Percentiles rank a stretch among this genome's conserved stretches.
Conservation (phyloP, 768 basidiomycete genomes). For the Termitomyces sp. region DNA sequence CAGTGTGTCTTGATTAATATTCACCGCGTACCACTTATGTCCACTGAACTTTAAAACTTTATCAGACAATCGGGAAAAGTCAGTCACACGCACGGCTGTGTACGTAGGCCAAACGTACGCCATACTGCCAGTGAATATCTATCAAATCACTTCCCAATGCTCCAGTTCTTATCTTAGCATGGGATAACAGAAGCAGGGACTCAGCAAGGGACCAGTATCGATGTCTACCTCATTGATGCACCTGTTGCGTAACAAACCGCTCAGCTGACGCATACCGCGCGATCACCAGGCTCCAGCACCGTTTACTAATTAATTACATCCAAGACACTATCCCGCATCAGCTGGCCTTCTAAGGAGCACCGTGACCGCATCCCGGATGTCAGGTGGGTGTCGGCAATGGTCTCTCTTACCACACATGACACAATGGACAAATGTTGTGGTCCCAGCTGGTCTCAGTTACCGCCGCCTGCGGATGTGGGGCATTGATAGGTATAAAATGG, state of each 20-base stretch:
- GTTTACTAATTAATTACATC: constrained; percentile 8
- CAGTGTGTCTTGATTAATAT: too few relatives aligned
- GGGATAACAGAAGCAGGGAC: neutral
- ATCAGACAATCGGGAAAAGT: too few relatives aligned
- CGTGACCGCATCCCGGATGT: constrained; percentile 10
- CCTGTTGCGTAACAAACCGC: constrained; percentile 9
- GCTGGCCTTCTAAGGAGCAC: constrained; percentile 7
- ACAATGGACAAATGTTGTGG: constrained; percentile 1
- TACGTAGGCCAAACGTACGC: too few relatives aligned
- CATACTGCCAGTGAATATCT: too few relatives aligned
- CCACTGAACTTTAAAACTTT: too few relatives aligned
- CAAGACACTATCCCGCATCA: constrained; percentile 5
- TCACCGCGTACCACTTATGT: too few relatives aligned
- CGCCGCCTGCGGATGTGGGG: neutral
- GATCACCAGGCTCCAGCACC: constrained; percentile 12
- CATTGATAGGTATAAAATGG: constrained; percentile 11
- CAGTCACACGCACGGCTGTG: too few relatives aligned
- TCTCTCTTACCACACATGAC: constrained; percentile 9
- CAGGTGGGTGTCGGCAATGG: constrained; percentile 15
- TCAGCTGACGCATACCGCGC: constrained; percentile 12
- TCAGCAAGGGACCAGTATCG: neutral
- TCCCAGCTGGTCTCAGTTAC: neutral
- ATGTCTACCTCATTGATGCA: neutral
- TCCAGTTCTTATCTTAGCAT: neutral
- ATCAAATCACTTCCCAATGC: neutral